Percentiles rank a stretch among this genome's conserved stretches.
Conservation (phyloP, 805 yeast species). For the Ogataea sp. region DNA sequence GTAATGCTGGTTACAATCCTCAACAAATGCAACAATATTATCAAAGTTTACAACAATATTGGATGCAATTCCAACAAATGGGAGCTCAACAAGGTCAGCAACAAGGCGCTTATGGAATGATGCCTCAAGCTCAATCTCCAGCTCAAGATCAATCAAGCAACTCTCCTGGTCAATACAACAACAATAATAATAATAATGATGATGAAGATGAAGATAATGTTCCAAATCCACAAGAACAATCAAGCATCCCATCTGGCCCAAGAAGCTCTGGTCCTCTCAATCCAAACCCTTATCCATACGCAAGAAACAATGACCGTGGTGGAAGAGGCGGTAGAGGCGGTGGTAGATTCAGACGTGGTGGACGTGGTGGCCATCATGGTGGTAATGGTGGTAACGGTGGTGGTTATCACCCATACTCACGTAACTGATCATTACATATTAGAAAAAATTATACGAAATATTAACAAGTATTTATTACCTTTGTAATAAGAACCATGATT, state of each 20-base stretch:
- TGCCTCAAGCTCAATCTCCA: conserved; percentile 22
- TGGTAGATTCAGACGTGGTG: conserved; percentile 10
- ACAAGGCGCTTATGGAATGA: conserved; percentile 22
- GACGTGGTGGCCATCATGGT: conserved; percentile 7
- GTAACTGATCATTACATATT: conserved; percentile 3
- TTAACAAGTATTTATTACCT: too few relatives aligned
- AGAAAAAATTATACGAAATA: too few relatives aligned
- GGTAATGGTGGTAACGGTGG: conserved; percentile 16
- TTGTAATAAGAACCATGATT: too few relatives aligned
- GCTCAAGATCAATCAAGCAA: conserved; percentile 8
- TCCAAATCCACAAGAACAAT: conserved; percentile 27
- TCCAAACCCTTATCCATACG: too few relatives aligned
- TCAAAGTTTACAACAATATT: conserved; percentile 54
- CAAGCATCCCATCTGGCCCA: conserved; percentile 26
- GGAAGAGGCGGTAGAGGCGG: conserved; percentile 7
- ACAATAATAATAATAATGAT: not conserved
- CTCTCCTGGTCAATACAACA: not conserved
- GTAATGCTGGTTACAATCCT: conserved; percentile 7
- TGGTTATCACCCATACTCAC: conserved; percentile 25
- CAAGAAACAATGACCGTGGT: conserved; percentile 4
- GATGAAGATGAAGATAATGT: conserved; percentile 22
- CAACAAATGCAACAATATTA: conserved; percentile 47
- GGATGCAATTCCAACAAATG: conserved; percentile 56
- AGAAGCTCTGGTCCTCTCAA: conserved; percentile 4
- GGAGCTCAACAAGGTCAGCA: conserved; percentile 24